Evolutionary conservation across 2,329 filamentous ascomycete species (phyloP).

Genomic region (Arthrobotrys musiformis): DNA sequence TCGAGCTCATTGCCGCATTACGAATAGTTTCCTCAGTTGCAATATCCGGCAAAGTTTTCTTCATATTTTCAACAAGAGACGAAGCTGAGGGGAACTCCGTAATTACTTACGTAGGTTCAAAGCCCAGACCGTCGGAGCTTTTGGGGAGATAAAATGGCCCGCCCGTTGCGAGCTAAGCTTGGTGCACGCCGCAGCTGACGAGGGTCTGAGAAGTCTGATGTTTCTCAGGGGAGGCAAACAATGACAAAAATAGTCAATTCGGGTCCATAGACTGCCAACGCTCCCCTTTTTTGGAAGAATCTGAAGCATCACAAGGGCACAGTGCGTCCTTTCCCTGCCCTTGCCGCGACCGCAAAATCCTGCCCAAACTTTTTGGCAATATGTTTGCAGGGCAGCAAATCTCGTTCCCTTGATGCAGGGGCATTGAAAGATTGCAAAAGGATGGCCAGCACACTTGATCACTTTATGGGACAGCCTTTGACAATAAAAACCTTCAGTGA

Average conservation of each 20-base stretch:
- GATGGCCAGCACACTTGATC: conserved; percentile 9
- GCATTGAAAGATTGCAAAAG: conserved; percentile 21
- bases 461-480: background rate
- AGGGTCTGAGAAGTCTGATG: conserved; percentile 1
- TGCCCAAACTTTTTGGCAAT: conserved; percentile 7
- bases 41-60: background rate
- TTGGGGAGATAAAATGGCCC: background rate
- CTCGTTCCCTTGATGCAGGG: conserved; percentile 36
- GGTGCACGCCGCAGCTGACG: conserved; percentile 11
- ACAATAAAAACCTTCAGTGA: background rate
- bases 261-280: conserved; percentile 6
- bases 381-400: conserved; percentile 21
- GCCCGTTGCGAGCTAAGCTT: background rate
- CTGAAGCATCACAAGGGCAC: conserved; percentile 39
- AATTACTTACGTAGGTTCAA: conserved; percentile 3
- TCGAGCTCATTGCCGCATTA: background rate
- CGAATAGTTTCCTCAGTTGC: background rate
- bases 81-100: background rate
- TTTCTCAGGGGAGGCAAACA: conserved; percentile 50
- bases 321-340: conserved; percentile 12
- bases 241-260: conserved; percentile 39
- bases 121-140: conserved; percentile 10
- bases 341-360: conserved; percentile 28
- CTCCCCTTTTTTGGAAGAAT: conserved; percentile 35
- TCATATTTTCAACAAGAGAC: background rate